phyloP scores from a whole-genome alignment of 2,329 filamentous ascomycete species.

The Ophiocordyceps camponoti-leonardi region DNA sequence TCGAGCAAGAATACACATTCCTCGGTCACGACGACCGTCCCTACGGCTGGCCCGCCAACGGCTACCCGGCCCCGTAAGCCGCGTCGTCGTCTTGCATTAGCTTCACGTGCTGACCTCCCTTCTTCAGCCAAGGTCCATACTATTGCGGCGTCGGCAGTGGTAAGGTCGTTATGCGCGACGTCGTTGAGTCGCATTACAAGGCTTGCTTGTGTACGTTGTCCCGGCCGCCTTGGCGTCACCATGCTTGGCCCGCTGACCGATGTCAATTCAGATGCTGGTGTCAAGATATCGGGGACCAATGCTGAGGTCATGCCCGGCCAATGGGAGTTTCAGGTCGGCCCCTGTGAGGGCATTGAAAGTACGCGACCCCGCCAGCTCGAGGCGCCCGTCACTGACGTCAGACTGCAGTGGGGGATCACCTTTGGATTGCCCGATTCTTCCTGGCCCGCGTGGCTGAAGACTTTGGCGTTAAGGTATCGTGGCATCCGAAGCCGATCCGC shows the following conservation, averaged over 20 bases:
- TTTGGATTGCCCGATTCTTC: slow-evolving; percentile 76
- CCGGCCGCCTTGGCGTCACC: neutral
- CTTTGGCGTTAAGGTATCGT: slow-evolving; percentile 88
- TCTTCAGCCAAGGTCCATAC: slow-evolving; percentile 18
- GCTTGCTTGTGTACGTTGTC: slow-evolving; percentile 45
- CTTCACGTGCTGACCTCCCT: slow-evolving; percentile 6
- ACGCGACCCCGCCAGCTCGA: slow-evolving; percentile 17
- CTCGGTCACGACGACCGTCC: slow-evolving; percentile 72
- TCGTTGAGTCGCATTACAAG: slow-evolving; percentile 56
- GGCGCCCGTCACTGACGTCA: neutral
- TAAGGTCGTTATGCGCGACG: slow-evolving; percentile 95
- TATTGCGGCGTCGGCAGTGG: slow-evolving; percentile 88
- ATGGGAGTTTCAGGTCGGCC: slow-evolving; percentile 97
- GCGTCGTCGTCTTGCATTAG: neutral
- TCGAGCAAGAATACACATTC: slow-evolving; percentile 85
- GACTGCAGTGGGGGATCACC: slow-evolving; percentile 68
- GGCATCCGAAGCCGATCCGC: slow-evolving; percentile 87
- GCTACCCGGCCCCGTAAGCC: slow-evolving; percentile 60
- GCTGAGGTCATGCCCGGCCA: slow-evolving; percentile 73
- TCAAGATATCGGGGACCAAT: slow-evolving; percentile 96
- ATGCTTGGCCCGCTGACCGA: neutral
- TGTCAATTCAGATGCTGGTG: slow-evolving; percentile 39
- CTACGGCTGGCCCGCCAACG: slow-evolving; percentile 54
- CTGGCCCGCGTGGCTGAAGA: slow-evolving; percentile 86
- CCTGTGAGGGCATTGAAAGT: slow-evolving; percentile 73